Conservation (phyloP, 305 asterid species). For the Fraxinus velutina region DNA sequence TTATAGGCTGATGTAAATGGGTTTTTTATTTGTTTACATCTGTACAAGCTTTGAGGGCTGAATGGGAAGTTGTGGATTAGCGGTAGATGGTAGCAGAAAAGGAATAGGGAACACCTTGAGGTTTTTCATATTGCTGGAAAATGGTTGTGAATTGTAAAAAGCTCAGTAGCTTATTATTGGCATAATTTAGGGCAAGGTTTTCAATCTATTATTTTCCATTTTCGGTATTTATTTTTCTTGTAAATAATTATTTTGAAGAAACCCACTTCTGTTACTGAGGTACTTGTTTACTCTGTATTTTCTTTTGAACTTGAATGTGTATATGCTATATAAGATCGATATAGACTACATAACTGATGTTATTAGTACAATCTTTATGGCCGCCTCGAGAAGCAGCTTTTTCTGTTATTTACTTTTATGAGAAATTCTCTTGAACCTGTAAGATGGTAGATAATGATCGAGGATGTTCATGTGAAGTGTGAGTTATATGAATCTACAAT, state of each 20-base stretch:
- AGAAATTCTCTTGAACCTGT: not conserved
- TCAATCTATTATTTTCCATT: not conserved
- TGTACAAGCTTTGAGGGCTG: slow-evolving; percentile 2
- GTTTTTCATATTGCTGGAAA: slow-evolving; percentile 1
- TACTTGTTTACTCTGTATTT: not conserved
- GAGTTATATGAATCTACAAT: not conserved
- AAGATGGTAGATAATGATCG: not conserved
- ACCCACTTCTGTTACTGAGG: not conserved
- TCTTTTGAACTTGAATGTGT: not conserved
- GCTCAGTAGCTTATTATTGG: not conserved
- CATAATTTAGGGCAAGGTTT: not conserved
- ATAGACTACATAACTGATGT: not conserved
- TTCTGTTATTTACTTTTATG: not conserved
- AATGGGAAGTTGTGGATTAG: not conserved
- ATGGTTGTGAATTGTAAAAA: slow-evolving; percentile 4
- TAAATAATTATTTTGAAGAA: not conserved
- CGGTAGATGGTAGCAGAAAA: not conserved
- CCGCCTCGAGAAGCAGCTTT: not conserved
- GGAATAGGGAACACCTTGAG: not conserved
- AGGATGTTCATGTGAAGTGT: not conserved
- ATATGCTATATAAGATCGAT: not conserved
- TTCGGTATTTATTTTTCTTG: slow-evolving; percentile 2
- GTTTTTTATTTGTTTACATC: not conserved
- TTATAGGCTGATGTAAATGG: slow-evolving; percentile 26
- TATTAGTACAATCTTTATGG: not conserved